Evolutionary conservation across 495 filamentous ascomycete species (phyloP), one percentile per base, ranked within the genome.

Genomic region (Aspergillus indologenus): DNA sequence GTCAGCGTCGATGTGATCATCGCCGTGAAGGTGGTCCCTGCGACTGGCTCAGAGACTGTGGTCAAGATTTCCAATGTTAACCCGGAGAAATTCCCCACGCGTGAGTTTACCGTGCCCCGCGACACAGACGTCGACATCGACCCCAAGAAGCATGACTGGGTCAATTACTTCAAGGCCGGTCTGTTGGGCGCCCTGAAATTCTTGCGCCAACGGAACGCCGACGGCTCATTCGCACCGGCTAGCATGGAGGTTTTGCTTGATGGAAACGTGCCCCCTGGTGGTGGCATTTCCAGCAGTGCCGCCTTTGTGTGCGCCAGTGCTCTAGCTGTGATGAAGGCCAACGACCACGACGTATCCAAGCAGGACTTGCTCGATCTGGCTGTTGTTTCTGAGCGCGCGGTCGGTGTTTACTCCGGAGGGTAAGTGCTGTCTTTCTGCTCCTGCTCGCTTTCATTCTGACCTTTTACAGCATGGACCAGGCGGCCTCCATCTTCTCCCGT

Each of bases 121-220:
- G 75, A 84, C 24, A 78, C 83, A 26, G 81, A 89, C 60, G 82
- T 95, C 52, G 85, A 93, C 59, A 91, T 96, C 70, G 90, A 96
- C 71, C 80, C 87, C 45, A 89, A 85, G 61, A 78, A 86, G 61
- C 90, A 93, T 61, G 91, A 97, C 73, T 98, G 95, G 95, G 87
- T 92, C 48, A 98, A 96, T 68, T 98, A 98, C 80, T 97, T 98
- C 84, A 96, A 91, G 75, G 87, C 91, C 20, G 95, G 94, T 0
- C 79, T 96, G 45, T 78, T 84, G 4, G 94, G 91, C 18, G 92
- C 92, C 6, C 66, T 95, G 31, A 84, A 90, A 68, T 78, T 96
- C 53, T 75, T 98, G 64, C 83, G 83, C 62, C 84, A 89, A 78
- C 86, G 87, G 64, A 76, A 81, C 31, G 56, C 71, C 1, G 73